Evolutionary conservation across 345 rosid genomes (phyloP).

Genomic region (Eucalyptus victrix): DNA sequence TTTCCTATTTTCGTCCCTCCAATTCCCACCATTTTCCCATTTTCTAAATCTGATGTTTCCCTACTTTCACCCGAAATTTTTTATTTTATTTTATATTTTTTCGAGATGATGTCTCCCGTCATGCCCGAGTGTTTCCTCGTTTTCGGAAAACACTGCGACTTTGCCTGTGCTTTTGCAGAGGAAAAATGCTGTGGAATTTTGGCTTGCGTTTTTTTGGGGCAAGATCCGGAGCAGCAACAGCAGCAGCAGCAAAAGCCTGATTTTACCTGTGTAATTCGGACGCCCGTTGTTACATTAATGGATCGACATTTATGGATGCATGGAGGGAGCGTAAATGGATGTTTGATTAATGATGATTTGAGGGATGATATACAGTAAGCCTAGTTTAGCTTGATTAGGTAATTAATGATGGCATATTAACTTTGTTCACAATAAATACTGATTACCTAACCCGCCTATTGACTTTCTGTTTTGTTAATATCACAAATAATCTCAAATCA

Average conservation of each 20-base stretch:
- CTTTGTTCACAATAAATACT: neutral
- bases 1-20: neutral
- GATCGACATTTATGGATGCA: neutral
- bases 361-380: neutral
- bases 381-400: neutral
- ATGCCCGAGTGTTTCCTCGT: neutral
- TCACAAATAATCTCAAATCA: neutral
- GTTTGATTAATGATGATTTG: neutral
- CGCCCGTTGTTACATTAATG: neutral
- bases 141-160: neutral
- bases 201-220: neutral
- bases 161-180: neutral
- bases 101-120: neutral
- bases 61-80: neutral
- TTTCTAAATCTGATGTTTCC: neutral
- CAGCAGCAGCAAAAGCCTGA: neutral
- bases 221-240: neutral
- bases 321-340: neutral
- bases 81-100: rapidly evolving
- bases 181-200: neutral
- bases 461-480: neutral
- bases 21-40: neutral
- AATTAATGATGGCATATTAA: neutral
- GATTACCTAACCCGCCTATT: rapidly evolving
- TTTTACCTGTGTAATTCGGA: neutral